A percentile compares a stretch with the other conserved stretches of the same genome.
Evolutionary conservation across 305 asterid genomes (phyloP).

Genomic region (Fraxinus albicans): DNA sequence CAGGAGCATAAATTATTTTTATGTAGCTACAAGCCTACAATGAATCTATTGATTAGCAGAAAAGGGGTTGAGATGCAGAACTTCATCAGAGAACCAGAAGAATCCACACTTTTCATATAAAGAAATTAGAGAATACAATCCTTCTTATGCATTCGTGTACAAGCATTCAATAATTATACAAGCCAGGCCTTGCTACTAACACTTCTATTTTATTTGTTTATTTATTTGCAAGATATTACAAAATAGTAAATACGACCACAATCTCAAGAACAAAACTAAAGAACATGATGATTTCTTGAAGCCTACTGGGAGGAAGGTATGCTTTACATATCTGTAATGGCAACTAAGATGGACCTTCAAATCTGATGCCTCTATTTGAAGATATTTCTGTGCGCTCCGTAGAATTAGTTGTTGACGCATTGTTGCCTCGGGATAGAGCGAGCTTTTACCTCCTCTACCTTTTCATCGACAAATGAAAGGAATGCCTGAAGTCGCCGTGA

Average conservation of each 20-base stretch:
- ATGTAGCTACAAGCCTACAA: not conserved
- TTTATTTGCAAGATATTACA: not conserved
- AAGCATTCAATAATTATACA: not conserved
- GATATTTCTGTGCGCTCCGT: constrained; percentile 18
- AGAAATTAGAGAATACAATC: not conserved
- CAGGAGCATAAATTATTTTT: not conserved
- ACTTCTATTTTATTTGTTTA: not conserved
- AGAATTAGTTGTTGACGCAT: constrained; percentile 16
- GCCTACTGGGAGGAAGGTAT: not conserved
- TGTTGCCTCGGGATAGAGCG: constrained; percentile 28
- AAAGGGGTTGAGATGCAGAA: not conserved
- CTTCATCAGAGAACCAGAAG: not conserved
- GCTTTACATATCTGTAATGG: not conserved
- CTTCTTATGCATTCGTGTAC: not conserved
- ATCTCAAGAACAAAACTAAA: not conserved
- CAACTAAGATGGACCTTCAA: not conserved
- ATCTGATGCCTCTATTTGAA: constrained; percentile 16
- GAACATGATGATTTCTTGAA: not conserved
- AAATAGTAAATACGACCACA: not conserved
- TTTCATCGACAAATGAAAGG: constrained; percentile 54
- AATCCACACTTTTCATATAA: not conserved
- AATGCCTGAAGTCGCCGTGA: constrained; percentile 38
- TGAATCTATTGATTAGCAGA: not conserved
- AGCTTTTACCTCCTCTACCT: constrained; percentile 41
- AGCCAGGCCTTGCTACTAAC: not conserved